Evolutionary conservation across 208 protist species (phyloP).

Genomic region (Wallacemonas collosoma): DNA sequence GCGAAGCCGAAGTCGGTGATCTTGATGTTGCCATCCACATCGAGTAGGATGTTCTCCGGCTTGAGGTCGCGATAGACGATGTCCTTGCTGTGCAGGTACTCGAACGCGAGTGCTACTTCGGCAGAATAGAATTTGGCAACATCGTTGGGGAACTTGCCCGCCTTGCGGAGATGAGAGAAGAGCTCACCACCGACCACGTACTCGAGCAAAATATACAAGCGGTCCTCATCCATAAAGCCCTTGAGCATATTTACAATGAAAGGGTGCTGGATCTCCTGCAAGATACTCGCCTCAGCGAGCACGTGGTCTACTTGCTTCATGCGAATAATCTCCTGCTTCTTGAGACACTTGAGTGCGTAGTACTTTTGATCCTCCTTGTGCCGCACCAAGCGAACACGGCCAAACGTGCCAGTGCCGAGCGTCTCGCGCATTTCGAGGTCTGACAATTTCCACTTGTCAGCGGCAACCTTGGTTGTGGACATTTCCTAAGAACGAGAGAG

Average conservation of each 20-base stretch:
- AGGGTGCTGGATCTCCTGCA: constrained; percentile 93
- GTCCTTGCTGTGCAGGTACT: constrained; percentile 82
- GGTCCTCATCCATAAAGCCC: constrained; percentile 95
- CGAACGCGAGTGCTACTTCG: constrained; percentile 83
- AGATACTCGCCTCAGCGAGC: constrained; percentile 93
- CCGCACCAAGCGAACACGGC: constrained; percentile 91
- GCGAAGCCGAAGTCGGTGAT: constrained; percentile 92
- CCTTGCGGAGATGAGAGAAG: constrained; percentile 92
- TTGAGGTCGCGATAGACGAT: constrained; percentile 92
- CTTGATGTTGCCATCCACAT: constrained; percentile 82
- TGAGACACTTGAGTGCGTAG: constrained; percentile 91
- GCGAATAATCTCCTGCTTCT: constrained; percentile 89
- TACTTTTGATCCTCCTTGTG: constrained; percentile 83
- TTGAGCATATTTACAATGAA: constrained; percentile 96
- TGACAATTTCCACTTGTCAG: constrained; percentile 74
- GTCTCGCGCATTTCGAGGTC: constrained; percentile 92
- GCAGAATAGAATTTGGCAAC: constrained; percentile 94
- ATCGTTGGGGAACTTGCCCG: constrained; percentile 91
- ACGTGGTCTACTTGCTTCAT: constrained; percentile 94
- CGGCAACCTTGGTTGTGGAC: constrained; percentile 68
- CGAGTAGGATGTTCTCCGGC: constrained; percentile 88
- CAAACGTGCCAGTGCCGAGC: constrained; percentile 95
- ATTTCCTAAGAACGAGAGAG: constrained; percentile 4
- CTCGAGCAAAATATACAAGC: constrained; percentile 94
- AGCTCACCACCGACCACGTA: constrained; percentile 94